Evolutionary conservation across 2,329 filamentous ascomycete genomes (phyloP).

Genomic region (Westerdykella aurantiaca): DNA sequence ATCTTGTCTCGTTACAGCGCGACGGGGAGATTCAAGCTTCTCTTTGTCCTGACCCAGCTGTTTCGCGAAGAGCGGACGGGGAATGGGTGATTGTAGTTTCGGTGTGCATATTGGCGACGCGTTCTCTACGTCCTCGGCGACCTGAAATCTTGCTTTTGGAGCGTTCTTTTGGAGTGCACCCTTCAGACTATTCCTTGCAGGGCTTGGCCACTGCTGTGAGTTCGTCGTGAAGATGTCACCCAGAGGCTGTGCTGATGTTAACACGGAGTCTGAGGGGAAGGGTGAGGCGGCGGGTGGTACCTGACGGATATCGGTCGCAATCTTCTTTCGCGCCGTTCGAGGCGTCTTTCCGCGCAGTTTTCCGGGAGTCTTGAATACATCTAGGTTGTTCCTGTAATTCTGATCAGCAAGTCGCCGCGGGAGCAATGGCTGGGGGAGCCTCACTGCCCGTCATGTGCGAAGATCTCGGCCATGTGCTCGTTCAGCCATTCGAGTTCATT

Average conservation of each 20-base stretch:
- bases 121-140: slow-evolving; percentile 51
- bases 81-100: slow-evolving; percentile 20
- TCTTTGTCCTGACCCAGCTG: slow-evolving; percentile 25
- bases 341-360: slow-evolving; percentile 79
- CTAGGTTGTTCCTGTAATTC: slow-evolving; percentile 70
- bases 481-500: slow-evolving; percentile 98
- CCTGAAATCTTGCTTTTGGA: slow-evolving; percentile 55
- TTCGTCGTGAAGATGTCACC: slow-evolving; percentile 46
- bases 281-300: slow-evolving; percentile 57
- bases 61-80: slow-evolving; percentile 25
- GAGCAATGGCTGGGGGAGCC: slow-evolving; percentile 32
- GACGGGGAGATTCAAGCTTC: slow-evolving; percentile 17
- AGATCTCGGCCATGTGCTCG: slow-evolving; percentile 95
- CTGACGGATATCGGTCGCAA: slow-evolving; percentile 54
- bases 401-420: slow-evolving; percentile 20
- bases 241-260: slow-evolving; percentile 38
- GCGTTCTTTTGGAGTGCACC: slow-evolving; percentile 48
- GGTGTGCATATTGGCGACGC: slow-evolving; percentile 19
- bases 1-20: slow-evolving; percentile 27
- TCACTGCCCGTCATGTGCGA: slow-evolving; percentile 80
- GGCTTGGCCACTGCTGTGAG: slow-evolving; percentile 43
- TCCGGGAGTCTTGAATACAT: slow-evolving; percentile 92
- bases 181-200: slow-evolving; percentile 49
- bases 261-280: slow-evolving; percentile 46
- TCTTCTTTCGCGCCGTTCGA: slow-evolving; percentile 60